Base-by-base conservation (phyloP, 1,139 yeast species). In the Keqinozyma sinolaborantium region DNA sequence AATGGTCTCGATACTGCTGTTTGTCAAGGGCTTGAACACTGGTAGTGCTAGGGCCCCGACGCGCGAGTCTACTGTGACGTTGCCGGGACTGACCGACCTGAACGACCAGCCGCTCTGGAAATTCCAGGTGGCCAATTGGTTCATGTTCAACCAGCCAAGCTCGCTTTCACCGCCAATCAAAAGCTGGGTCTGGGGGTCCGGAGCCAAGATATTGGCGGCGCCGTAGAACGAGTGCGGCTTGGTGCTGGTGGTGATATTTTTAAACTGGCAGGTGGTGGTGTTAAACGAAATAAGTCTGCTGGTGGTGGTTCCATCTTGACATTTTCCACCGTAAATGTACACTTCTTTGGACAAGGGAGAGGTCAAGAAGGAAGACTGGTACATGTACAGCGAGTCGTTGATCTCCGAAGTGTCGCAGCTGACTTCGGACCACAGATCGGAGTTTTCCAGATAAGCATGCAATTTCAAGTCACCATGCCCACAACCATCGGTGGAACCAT, bases 41-140 rank as follows among this genome's bases (percentile, higher is more conserved):
- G 75, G 75, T 25, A 69, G 51, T 1, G 51, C 52, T 35, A 61
- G 50, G 0, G 67, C 51, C 19, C 45, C 42, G 4, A 35, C 50
- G 29, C 74, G 48, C 4, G 71, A 56, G 30, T 53, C 50, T 1
- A 65, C 47, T 3, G 38, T 25, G 4, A 39, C 25, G 4, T 36
- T 34, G 19, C 32, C 43, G 3, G 41, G 25, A 11, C 35, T 27
- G 3, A 61, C 51, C 23, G 44, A 47, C 32, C 51, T 47, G 28
- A 60, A 62, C 14, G 70, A 63, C 75, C 75, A 69, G 0, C 75
- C 75, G 16, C 70, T 51, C 25, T 42, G 38, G 32, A 65, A 67
- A 35, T 60, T 56, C 75, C 75, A 69, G 0, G 70, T 61, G 3
- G 74, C 74, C 24, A 69, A 46, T 42, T 67, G 74, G 41, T 57